Evolutionary conservation across 257 asterid genomes (phyloP), one percentile per base, ranked within the genome.

Genomic region (Dorcoceras hygrometricum): DNA sequence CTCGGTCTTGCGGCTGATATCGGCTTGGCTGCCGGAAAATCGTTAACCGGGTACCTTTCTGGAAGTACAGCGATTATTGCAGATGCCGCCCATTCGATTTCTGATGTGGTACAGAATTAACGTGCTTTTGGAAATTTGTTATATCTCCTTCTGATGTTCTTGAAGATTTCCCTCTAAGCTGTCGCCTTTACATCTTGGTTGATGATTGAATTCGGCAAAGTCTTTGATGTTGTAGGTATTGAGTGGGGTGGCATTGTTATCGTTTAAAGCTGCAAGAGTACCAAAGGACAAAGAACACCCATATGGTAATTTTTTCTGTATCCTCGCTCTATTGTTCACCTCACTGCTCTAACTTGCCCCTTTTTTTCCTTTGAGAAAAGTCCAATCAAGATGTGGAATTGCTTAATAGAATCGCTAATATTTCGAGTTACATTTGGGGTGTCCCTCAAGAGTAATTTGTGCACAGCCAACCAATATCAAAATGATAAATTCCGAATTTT

Each of bases 271-370:
- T 78, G 91, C 96, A 10, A 85, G 72, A 80, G 87, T 83, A 53
- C 99, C 97, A 5, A 90, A 88, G 90, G 99, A 94, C 86, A 94
- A 94, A 82, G 99, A 94, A 77, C 99, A 94, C 80, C 97, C 97
- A 81, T 90, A 90, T 83, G 99, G 99, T 94, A 86, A 75, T 89
- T 79, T 83, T 88, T 88, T 83, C 92, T 75, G 96, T 86, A 83
- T 82, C 85, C 86, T 79, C 87, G 74, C 77, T 24, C 75, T 86
- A 66, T 83, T 34, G 72, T 85, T 80, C 65, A 68, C 75, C 68
- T 54, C 70, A 66, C 70, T 76, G 80, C 71, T 63, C 29, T 63
- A 19, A 69, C 69, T 39, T 39, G 62, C 39, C 27, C 8, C 26
- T 11, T 60, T 7, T 65, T 34, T n/a, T 26, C 2, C 4, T 26